A percentile compares a stretch with the other conserved stretches of the same genome.
These are phyloP conservation scores for Candida sanyaensis DNA, from an alignment of 1,139 yeast genomes.

Conservation along the genomic window DNA sequence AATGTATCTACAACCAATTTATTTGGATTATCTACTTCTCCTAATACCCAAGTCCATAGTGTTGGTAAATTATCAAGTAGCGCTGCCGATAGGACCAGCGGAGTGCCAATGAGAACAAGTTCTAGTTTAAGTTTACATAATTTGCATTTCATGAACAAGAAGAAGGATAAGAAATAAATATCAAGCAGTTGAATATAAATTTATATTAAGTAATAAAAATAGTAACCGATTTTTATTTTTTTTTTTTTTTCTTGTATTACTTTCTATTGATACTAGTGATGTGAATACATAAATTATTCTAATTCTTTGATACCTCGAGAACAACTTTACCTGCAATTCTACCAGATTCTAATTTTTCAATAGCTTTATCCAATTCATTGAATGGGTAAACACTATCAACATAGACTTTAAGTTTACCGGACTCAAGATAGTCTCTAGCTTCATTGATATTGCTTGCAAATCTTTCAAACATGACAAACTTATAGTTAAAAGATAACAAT, in stretches of 20 bases:
- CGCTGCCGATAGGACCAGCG: slow-evolving; percentile 35
- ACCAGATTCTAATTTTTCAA: slow-evolving; percentile 47
- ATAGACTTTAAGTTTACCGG: slow-evolving; percentile 41
- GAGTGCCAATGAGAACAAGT: slow-evolving; percentile 22
- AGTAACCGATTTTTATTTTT: neutral
- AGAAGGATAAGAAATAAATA: slow-evolving; percentile 16
- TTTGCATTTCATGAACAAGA: slow-evolving; percentile 28
- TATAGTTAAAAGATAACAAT: slow-evolving; percentile 15
- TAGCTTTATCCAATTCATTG: slow-evolving; percentile 50
- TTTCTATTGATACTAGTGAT: too few relatives aligned
- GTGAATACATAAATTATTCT: neutral
- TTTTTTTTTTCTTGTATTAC: too few relatives aligned
- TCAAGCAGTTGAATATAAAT: neutral
- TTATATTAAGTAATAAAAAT: neutral
- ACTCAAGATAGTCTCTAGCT: slow-evolving; percentile 30
- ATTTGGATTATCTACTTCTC: slow-evolving; percentile 4
- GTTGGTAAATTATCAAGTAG: slow-evolving; percentile 28
- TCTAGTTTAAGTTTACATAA: slow-evolving; percentile 32
- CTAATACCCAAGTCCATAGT: slow-evolving; percentile 8
- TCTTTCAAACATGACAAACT: slow-evolving; percentile 8
- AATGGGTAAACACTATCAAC: slow-evolving; percentile 57
- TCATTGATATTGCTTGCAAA: slow-evolving; percentile 2
- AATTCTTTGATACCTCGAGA: slow-evolving; percentile 19
- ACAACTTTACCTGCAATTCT: slow-evolving; percentile 66
- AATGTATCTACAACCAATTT: slow-evolving; percentile 29